Base-by-base conservation (phyloP, 352 stramenopile species). In the Detonula confervacea region DNA sequence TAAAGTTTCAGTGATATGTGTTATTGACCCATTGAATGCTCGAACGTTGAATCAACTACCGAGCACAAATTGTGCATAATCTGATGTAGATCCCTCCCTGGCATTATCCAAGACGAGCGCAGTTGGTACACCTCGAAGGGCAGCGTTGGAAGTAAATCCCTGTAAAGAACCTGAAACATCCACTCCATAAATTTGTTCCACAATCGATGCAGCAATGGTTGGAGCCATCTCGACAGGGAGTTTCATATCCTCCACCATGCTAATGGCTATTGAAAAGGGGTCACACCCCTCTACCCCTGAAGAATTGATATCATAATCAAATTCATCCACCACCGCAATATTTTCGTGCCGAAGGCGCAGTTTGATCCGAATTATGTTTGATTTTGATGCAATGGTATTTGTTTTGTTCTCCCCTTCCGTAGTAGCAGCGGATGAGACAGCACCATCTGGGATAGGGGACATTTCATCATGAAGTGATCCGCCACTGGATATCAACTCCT, bases 131-230 rank as follows among this genome's bases (percentile, higher is more conserved):
- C 69, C 9, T 12, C 60, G 44, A 33, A 39, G 20, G 33, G 49
- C 24, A 54, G 51, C 25, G 37, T 39, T 46, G 6, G 59, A 56
- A 27, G 25, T 27, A 35, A 78, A 78, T 16, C 44, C 51, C 39
- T 73, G 56, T 29, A 62, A 20, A 42, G 62, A 73, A 24, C 75
- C 55, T 22, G 62, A 56, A 27, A 86, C 60, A 44, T 86, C 61
- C 9, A 86, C 57, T 0, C 81, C 81, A 76, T 90, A 76, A 47
- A 91, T 82, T 80, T 93, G 87, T 64, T 93, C 86, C 11, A 89
- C 27, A 25, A 91, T 90, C 0, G 78, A 77, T 5, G 64, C 77
- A 2, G 70, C 54, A 68, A 93, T 87, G 0, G 76, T 65, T 27
- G 79, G 30, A 14, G 77, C 77, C 12, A 86, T 73, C 67, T 93